Percentiles rank a stretch among this genome's conserved stretches.
phyloP scores from a whole-genome alignment of 768 basidiomycete species.

The Collybiopsis luxurians region DNA sequence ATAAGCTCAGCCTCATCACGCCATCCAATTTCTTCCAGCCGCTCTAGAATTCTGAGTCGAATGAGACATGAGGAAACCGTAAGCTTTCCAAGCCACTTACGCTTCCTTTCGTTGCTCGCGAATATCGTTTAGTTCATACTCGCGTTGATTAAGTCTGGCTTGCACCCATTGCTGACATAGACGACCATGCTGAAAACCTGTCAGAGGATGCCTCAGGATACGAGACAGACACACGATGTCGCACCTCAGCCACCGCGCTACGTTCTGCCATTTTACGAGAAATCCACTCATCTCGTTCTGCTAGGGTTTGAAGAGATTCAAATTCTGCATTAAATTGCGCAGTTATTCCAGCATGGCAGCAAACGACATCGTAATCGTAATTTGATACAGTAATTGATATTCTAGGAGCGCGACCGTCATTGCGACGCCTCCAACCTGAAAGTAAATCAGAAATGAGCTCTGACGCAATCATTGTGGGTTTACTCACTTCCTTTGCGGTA shows the following conservation, averaged over 20 bases:
- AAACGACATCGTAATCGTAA: too few relatives aligned
- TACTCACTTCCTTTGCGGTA: not conserved
- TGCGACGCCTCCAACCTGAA: too few relatives aligned
- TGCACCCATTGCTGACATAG: not conserved
- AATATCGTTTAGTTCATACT: not conserved
- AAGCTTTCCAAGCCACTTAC: not conserved
- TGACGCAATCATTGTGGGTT: not conserved
- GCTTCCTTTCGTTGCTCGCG: not conserved
- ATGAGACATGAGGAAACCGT: not conserved
- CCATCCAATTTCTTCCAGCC: constrained; percentile 1
- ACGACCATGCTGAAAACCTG: not conserved
- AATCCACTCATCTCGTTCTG: not conserved
- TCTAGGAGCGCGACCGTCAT: too few relatives aligned
- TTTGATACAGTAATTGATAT: too few relatives aligned
- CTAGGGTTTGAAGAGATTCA: not conserved
- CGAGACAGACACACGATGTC: not conserved
- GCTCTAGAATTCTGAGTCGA: not conserved
- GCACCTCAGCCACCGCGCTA: not conserved
- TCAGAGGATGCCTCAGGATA: not conserved
- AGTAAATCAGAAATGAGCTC: too few relatives aligned
- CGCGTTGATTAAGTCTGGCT: not conserved
- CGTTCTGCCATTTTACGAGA: not conserved
- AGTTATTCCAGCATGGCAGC: not conserved
- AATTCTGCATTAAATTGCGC: not conserved
- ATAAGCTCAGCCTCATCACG: not conserved